These are phyloP conservation scores for Emmonsia crescens DNA, from an alignment of 2,329 filamentous ascomycete genomes.

Conservation along the genomic window DNA sequence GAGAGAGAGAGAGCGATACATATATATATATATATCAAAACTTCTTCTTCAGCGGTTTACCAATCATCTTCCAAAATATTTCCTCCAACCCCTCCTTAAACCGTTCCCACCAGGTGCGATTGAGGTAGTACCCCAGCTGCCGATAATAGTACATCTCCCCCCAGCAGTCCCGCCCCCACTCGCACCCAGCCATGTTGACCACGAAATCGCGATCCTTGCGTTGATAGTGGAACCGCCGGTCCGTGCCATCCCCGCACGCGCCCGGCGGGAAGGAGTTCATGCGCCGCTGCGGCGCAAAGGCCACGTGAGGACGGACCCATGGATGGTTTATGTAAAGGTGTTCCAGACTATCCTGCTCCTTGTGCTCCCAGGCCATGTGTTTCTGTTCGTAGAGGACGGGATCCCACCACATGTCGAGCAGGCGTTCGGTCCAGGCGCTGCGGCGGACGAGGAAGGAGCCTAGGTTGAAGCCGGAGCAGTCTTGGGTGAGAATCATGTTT, in stretches of 20 bases:
- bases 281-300: conserved; percentile 79
- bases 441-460: conserved; percentile 88
- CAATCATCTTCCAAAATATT: conserved; percentile 17
- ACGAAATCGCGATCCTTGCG: conserved; percentile 79
- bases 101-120: conserved; percentile 70
- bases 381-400: conserved; percentile 95
- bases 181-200: conserved; percentile 97
- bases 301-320: conserved; percentile 81
- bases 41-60: conserved; percentile 8
- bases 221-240: conserved; percentile 74
- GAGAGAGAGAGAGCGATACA: not conserved
- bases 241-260: conserved; percentile 55
- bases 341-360: conserved; percentile 92
- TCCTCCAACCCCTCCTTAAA: conserved; percentile 25
- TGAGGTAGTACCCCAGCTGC: conserved; percentile 80
- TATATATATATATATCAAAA: conserved; percentile 2
- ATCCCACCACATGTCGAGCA: conserved; percentile 98
- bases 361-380: conserved; percentile 98
- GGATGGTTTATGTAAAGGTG: conserved; percentile 84
- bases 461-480: conserved; percentile 92
- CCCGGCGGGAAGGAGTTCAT: conserved; percentile 92
- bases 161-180: conserved; percentile 97
- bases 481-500: conserved; percentile 80
- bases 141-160: conserved; percentile 94
- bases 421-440: conserved; percentile 76